Percentiles rank a stretch among this genome's conserved stretches.
Evolutionary conservation across 176 grass and related monocot species (phyloP).

Genomic region (Saccharum spontaneum): DNA sequence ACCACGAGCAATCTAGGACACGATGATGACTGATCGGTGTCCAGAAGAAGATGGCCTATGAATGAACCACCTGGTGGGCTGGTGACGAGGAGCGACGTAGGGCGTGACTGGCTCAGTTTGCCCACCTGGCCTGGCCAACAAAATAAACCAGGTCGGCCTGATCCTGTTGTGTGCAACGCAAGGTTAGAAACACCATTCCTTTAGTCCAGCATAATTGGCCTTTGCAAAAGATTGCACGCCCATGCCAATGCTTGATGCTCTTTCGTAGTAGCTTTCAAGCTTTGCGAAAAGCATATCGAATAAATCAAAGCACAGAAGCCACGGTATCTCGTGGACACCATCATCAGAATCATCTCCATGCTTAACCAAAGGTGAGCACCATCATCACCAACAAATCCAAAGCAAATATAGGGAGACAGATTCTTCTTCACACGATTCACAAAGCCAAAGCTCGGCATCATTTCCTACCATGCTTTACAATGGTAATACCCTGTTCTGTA

Average conservation of each 20-base stretch:
- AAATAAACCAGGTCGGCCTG: too few species aligned
- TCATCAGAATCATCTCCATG: conserved; percentile 31
- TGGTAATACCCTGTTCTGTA: conserved; percentile 10
- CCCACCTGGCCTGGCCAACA: too few species aligned
- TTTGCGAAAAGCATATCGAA: conserved; percentile 27
- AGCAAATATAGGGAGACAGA: conserved; percentile 28
- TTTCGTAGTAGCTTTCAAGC: conserved; percentile 40
- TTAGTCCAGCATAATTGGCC: not conserved
- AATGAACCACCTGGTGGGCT: not conserved
- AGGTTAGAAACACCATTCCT: not conserved
- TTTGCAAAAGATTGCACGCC: conserved; percentile 34
- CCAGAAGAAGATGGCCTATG: not conserved
- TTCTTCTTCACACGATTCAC: conserved; percentile 15
- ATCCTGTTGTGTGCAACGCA: too few species aligned
- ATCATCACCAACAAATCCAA: conserved; percentile 29
- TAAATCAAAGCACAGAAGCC: conserved; percentile 29
- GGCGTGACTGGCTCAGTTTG: too few species aligned
- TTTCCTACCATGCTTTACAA: conserved; percentile 4
- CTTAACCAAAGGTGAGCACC: conserved; percentile 19
- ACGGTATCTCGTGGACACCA: conserved; percentile 19
- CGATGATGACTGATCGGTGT: not conserved
- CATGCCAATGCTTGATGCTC: conserved; percentile 22
- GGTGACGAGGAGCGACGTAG: too few species aligned
- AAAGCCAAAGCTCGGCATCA: conserved; percentile 27
- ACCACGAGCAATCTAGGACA: not conserved